Base-by-base conservation (phyloP, 768 basidiomycete genomes). In the Obba rivulosa region DNA sequence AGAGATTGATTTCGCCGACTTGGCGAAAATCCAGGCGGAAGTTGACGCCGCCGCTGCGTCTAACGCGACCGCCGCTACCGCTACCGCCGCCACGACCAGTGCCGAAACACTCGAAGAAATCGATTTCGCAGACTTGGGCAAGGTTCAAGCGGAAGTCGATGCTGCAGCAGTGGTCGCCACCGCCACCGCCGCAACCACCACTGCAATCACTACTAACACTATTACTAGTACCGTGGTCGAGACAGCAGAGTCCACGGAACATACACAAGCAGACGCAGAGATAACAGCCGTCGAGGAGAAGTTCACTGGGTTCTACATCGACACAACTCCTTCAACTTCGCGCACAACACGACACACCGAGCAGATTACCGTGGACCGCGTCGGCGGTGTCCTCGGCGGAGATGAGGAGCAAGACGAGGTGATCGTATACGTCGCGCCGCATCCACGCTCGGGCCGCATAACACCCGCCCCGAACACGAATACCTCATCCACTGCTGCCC, bases 391-490 rank as follows among this genome's bases (percentile, higher is more conserved):
- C 22, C 41, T 48, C 23, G 57, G 53, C 24, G 51, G 16, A 21
- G 50, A 49, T 40, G 48, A 48, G 21, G 56, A 58, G n/a, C 28
- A 18, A 48, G 83, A 85, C 17, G 87, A 90, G 48, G 60, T 77
- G 3, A 88, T 90, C 46, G 86, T 90, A 9, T 89, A 89, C 57
- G 81, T 80, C 21, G 85, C 86, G 0, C 87, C 87, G 0, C 77
- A 85, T 57, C 87, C 86, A 4, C 77, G 83, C 1, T 56, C 56
- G 37, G 25, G 18, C 62, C 20, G 5, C 35, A 17, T 23, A 18
- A 25, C 31, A 8, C 40, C 3, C 60, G 60, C 38, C 1, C 40
- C 5, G 13, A 13, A 31, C 28, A 5, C 28, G 7, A 31, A 31
- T 5, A 31, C 43, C 57, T 9, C 14, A n/a, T 14, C 40, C 1